phyloP scores from a whole-genome alignment of 1,284 basidiomycete genomes.

The Macrocybe sp. region DNA sequence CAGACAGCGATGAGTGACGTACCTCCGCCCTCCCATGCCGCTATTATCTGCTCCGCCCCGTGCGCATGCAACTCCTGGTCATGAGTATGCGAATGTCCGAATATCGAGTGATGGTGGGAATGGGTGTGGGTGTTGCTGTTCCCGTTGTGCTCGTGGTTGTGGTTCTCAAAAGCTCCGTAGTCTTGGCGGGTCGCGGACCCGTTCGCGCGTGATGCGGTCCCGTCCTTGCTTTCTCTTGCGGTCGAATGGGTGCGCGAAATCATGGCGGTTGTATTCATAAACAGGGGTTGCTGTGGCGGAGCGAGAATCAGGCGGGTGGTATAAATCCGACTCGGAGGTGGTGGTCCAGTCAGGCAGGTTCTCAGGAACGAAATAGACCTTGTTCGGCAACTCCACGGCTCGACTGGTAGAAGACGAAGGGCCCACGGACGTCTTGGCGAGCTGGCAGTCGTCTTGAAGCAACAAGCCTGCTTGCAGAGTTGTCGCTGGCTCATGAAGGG shows the following conservation, averaged over 20 bases:
- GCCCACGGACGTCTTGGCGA: too few relatives aligned
- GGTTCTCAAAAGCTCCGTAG: neutral
- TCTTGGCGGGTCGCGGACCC: neutral
- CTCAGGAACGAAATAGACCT: too few relatives aligned
- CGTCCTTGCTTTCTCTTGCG: neutral
- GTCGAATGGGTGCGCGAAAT: neutral
- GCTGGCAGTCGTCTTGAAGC: too few relatives aligned
- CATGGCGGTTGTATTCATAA: too few relatives aligned
- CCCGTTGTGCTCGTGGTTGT: conserved; percentile 7
- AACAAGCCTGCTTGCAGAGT: too few relatives aligned
- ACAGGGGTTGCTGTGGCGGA: too few relatives aligned
- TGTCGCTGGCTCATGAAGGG: too few relatives aligned
- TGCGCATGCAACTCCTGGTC: conserved; percentile 61
- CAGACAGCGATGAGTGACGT: conserved; percentile 18
- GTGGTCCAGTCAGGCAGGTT: too few relatives aligned
- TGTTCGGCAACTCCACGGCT: too few relatives aligned
- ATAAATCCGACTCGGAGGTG: too few relatives aligned
- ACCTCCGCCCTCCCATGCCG: conserved; percentile 67
- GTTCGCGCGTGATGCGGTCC: neutral
- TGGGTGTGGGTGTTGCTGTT: conserved; percentile 27
- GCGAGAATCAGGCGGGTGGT: too few relatives aligned
- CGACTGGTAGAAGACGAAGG: too few relatives aligned
- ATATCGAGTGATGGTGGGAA: conserved; percentile 49
- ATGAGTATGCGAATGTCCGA: conserved; percentile 65
- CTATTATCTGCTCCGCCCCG: conserved; percentile 68